Evolutionary conservation across 257 asterid species (phyloP).

Genomic region (Solanum clarkiae): DNA sequence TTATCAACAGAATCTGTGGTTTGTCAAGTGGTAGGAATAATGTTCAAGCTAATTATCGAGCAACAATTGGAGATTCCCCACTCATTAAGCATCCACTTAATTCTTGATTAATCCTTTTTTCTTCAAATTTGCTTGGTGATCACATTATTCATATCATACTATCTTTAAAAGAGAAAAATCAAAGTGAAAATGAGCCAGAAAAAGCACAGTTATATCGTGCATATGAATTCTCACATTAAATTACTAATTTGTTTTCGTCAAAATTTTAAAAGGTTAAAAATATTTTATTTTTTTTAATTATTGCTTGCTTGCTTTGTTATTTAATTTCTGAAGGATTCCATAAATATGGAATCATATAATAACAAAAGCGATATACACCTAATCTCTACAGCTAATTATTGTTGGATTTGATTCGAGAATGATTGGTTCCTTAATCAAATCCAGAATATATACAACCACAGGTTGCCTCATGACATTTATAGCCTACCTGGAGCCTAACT

Average conservation of each 20-base stretch:
- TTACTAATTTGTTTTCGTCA: background rate
- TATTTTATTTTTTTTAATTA: background rate
- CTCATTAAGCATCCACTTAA: background rate
- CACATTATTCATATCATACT: no score
- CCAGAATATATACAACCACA: background rate
- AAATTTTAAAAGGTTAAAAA: background rate
- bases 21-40: background rate
- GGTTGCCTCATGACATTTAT: background rate
- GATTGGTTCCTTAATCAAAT: background rate
- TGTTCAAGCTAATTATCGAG: background rate
- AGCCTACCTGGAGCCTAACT: background rate
- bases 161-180: background rate
- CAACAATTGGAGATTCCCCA: background rate
- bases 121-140: background rate
- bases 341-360: background rate
- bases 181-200: background rate
- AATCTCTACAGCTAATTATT: background rate
- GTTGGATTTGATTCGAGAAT: background rate
- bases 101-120: background rate
- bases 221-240: background rate
- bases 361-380: no score
- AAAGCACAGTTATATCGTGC: background rate
- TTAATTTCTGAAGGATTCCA: background rate
- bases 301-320: background rate
- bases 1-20: background rate